Conservation (phyloP, 2,329 filamentous ascomycete genomes). For the Macrophomina pseudophaseolina region DNA sequence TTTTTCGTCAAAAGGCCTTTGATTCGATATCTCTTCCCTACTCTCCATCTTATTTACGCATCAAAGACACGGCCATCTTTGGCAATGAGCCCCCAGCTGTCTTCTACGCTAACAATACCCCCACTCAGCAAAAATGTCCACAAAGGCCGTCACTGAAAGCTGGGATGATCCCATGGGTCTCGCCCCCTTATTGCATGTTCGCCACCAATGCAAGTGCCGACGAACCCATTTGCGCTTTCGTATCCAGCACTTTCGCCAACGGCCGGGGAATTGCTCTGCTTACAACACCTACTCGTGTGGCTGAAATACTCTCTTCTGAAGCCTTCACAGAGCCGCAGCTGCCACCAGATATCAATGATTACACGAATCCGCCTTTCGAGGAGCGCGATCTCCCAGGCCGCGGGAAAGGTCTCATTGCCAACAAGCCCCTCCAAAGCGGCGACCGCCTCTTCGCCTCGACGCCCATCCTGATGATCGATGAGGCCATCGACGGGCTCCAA, state of each 20-base stretch:
- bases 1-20: too few relatives aligned
- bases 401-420: not conserved
- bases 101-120: not conserved
- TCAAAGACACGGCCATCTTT: too few relatives aligned
- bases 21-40: too few relatives aligned
- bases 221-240: not conserved
- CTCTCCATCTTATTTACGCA: too few relatives aligned
- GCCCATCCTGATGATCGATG: not conserved
- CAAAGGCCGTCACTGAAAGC: not conserved
- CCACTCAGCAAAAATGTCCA: not conserved
- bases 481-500: not conserved
- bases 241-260: not conserved
- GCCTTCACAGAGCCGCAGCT: not conserved
- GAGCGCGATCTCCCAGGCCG: not conserved
- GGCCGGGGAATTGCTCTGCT: not conserved
- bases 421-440: not conserved
- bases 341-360: not conserved
- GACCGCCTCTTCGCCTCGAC: not conserved
- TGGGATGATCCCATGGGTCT: not conserved
- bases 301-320: not conserved
- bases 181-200: not conserved
- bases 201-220: not conserved
- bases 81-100: not conserved
- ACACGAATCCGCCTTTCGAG: not conserved
- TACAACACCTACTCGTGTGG: not conserved